phyloP scores from a whole-genome alignment of 495 filamentous ascomycete genomes.

The Ramalina intermedia region DNA sequence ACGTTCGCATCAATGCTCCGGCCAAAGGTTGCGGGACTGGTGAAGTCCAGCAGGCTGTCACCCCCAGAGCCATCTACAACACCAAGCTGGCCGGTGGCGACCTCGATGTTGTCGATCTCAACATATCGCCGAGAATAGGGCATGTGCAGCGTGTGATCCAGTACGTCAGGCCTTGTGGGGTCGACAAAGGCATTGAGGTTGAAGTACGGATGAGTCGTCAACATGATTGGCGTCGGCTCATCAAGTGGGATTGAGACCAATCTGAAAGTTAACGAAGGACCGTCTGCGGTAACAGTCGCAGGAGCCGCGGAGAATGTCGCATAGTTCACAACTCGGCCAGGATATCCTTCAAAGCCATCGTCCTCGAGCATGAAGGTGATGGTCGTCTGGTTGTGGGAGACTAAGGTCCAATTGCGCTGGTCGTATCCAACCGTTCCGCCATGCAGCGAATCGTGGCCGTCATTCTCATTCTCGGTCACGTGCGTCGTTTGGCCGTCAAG shows the following conservation, averaged over 20 bases:
- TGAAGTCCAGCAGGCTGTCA: slow-evolving; percentile 55
- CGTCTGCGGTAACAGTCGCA: slow-evolving; percentile 9
- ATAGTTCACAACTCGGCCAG: slow-evolving; percentile 61
- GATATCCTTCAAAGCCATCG: slow-evolving; percentile 58
- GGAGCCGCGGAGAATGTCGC: slow-evolving; percentile 50
- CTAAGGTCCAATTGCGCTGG: slow-evolving; percentile 62
- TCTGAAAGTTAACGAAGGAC: slow-evolving; percentile 30
- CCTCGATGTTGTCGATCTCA: slow-evolving; percentile 53
- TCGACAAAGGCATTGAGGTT: slow-evolving; percentile 67
- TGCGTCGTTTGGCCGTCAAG: slow-evolving; percentile 51
- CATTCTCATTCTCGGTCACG: slow-evolving; percentile 55
- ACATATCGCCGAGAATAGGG: slow-evolving; percentile 55
- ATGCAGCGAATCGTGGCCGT: slow-evolving; percentile 56
- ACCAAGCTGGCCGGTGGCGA: slow-evolving; percentile 61
- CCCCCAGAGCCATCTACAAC: slow-evolving; percentile 35
- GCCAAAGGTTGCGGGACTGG: slow-evolving; percentile 55
- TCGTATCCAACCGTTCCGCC: slow-evolving; percentile 70
- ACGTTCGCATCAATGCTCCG: slow-evolving; percentile 42
- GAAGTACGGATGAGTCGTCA: slow-evolving; percentile 71
- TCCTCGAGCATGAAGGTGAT: slow-evolving; percentile 75
- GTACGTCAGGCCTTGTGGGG: slow-evolving; percentile 41
- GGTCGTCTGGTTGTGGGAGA: slow-evolving; percentile 44
- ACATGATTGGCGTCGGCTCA: slow-evolving; percentile 67
- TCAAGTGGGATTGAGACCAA: slow-evolving; percentile 53
- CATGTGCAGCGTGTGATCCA: slow-evolving; percentile 57